These are phyloP conservation scores for Pichia phayaonensis DNA, from an alignment of 805 yeast species.

Conservation along the genomic window DNA sequence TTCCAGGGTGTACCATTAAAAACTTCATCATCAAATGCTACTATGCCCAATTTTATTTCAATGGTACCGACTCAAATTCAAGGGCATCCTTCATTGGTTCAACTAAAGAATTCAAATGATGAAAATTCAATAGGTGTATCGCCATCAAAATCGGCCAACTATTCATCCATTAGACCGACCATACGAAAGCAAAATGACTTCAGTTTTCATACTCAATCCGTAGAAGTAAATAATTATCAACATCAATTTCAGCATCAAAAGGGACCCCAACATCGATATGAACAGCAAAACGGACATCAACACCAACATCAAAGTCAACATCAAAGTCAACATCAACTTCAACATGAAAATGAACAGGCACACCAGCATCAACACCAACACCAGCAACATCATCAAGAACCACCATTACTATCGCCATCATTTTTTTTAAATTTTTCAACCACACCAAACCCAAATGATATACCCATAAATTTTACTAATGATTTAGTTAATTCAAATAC, in stretches of 20 bases:
- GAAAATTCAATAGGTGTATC: neutral
- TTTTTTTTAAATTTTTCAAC: neutral
- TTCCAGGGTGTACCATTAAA: neutral
- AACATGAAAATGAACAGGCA: too few relatives aligned
- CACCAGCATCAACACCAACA: neutral
- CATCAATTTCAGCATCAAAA: neutral
- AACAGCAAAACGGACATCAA: neutral
- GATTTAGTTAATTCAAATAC: neutral
- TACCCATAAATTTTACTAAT: neutral
- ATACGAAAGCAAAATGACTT: neutral
- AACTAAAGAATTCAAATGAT: neutral
- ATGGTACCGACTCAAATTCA: neutral
- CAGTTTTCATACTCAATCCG: neutral
- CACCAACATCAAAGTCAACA: neutral
- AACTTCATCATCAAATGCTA: neutral
- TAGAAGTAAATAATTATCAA: neutral
- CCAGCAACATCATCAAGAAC: neutral
- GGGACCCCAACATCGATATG: neutral
- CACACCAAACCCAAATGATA: neutral
- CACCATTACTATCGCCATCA: neutral
- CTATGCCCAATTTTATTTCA: neutral
- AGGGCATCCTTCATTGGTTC: neutral
- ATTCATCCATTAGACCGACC: neutral
- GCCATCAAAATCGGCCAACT: neutral
- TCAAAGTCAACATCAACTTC: neutral